Evolutionary conservation across 768 basidiomycete genomes (phyloP).

Genomic region (Tephrocybe sp.): DNA sequence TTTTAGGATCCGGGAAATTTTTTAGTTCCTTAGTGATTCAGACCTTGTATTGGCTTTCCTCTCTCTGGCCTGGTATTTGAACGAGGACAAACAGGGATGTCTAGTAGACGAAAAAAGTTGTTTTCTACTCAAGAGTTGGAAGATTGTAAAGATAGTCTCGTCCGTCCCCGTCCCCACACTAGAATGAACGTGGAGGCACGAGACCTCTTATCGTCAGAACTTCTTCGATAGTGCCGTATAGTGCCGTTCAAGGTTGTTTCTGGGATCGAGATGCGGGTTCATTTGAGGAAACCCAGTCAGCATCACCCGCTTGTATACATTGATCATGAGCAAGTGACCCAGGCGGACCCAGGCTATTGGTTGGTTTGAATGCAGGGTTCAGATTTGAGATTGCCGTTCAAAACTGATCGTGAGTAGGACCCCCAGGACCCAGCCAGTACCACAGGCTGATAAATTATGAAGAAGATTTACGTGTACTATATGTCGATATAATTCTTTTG

Average conservation of each 20-base stretch:
- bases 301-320: conserved; percentile 1
- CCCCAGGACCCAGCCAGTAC: conserved; percentile 8
- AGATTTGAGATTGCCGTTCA: conserved; percentile 8
- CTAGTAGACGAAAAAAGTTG: too few relatives aligned
- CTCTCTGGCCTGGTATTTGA: too few relatives aligned
- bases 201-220: conserved; percentile 13
- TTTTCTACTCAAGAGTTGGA: not conserved
- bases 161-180: conserved; percentile 8
- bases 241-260: conserved; percentile 13
- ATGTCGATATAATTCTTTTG: too few relatives aligned
- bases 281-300: too few relatives aligned
- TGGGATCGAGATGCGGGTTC: conserved; percentile 11
- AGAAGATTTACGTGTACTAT: too few relatives aligned
- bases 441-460: not conserved
- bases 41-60: too few relatives aligned
- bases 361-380: not conserved
- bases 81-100: too few relatives aligned
- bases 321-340: conserved; percentile 16
- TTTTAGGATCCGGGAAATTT: conserved; percentile 14
- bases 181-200: conserved; percentile 4
- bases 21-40: too few relatives aligned
- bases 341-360: not conserved
- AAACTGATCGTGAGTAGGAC: conserved; percentile 10
- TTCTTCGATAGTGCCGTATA: not conserved
- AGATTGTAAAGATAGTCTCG: conserved; percentile 4